Conservation (phyloP, 805 yeast genomes). For the Wickerhamomyces canadensis region DNA sequence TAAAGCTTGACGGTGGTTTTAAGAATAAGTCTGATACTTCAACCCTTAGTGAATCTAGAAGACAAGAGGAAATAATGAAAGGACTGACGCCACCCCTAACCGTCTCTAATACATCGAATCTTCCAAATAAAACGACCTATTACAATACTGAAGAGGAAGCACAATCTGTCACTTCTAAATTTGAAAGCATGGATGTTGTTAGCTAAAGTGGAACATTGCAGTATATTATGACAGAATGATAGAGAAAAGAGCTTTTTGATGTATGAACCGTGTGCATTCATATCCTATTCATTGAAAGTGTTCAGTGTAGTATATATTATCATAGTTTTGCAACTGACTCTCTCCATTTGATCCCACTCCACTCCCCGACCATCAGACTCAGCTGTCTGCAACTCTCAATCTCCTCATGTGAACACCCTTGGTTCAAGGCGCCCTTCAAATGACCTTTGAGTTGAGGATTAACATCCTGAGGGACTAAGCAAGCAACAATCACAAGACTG, state of each 20-base stretch:
- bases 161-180: neutral
- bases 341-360: slow-evolving; percentile 70
- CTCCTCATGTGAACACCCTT: slow-evolving; percentile 65
- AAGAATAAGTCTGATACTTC: too few species aligned
- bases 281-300: too few species aligned
- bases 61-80: slow-evolving; percentile 6
- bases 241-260: too few species aligned
- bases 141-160: slow-evolving; percentile 5
- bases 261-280: too few species aligned
- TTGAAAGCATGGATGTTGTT: slow-evolving; percentile 13
- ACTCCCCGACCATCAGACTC: slow-evolving; percentile 58
- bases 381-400: slow-evolving; percentile 53
- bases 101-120: slow-evolving; percentile 1
- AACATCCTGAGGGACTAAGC: slow-evolving; percentile 88
- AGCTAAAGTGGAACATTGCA: slow-evolving; percentile 1
- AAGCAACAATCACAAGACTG: slow-evolving; percentile 68
- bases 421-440: slow-evolving; percentile 75
- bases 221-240: neutral
- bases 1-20: too few species aligned
- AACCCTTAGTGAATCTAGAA: neutral
- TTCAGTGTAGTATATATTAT: neutral
- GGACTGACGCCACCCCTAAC: slow-evolving; percentile 16
- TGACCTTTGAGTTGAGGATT: slow-evolving; percentile 92
- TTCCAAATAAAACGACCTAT: neutral
- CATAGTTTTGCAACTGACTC: slow-evolving; percentile 30